Evolutionary conservation across 169 alveolate species (phyloP), one percentile per base, ranked within the genome.

Genomic region (Babesia bigemina): DNA sequence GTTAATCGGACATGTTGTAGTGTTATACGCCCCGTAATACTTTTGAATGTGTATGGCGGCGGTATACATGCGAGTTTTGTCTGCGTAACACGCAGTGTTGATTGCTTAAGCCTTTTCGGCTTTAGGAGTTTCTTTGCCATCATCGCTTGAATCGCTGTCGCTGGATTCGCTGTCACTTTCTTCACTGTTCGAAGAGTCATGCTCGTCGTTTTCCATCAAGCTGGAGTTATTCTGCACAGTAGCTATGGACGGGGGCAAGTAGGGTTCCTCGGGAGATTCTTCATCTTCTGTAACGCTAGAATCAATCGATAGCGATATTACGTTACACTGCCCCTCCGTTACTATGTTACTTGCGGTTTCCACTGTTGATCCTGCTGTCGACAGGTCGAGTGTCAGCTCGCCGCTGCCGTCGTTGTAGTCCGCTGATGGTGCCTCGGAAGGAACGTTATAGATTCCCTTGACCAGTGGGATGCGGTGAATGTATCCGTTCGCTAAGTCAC

Each of bases 381-480:
- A 44, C 47, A 78, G 84, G 52, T 78, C 81, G 11, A 70, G 59
- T 59, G 77, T 78, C 44, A 47, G 19, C 49, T 75, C 84, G 7
- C 44, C 61, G 36, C 33, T 44, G 17, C 36, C 36, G n/a, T 44
- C 48, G 2, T n/a, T 57, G 11, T 9, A 28, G 24, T 33, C 53
- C 10, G 59, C 13, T 44, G 12, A 19, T 7, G 3, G 19, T 22
- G 6, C 36, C 29, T 44, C 81, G 21, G 45, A 4, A 12, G 86
- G 82, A n/a, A 55, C 21, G 62, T 33, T 47, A 42, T 29, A 83
- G 0, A 69, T 47, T n/a, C 79, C 45, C 66, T 75, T 83, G 6
- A 75, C 82, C 7, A 55, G 65, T 13, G 92, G 90, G 44, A 90
- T 86, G 28, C 84, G 73, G 75, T 86, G 88, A 28, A 85, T 49